Evolutionary conservation across 1,284 basidiomycete species (phyloP), one percentile per base, ranked within the genome.

Genomic region (Ustilago trichophora): DNA sequence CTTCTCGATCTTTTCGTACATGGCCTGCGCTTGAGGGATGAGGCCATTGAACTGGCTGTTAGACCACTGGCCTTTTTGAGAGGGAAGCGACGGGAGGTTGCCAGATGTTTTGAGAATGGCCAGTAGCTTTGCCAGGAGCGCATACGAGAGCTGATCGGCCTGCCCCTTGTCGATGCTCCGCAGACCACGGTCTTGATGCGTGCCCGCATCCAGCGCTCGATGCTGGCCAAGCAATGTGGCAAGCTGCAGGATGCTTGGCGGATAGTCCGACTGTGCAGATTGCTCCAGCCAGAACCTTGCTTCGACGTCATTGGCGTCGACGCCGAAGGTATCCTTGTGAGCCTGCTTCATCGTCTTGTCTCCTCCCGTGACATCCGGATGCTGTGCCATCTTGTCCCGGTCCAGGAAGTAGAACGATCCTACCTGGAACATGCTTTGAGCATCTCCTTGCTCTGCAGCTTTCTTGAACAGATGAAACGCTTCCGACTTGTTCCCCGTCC

Each of bases 261-360:
- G 64, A 33, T 67, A 67, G 42, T 67, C 64, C 32, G 45, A 56
- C 27, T 62, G 53, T 8, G 49, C 58, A 12, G 52, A 56, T 25
- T 59, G 58, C 32, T 64, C 71, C 15, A 77, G 66, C 73, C 73
- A 77, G 38, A 59, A 63, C 18, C 74, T 67, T 4, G 75, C 75
- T 19, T 53, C 52, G 12, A 56, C 24, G 33, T 77, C 73, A 35
- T 77, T 63, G 1, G 75, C 62, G 7, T 65, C 47, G 15, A 77
- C 60, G 10, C 75, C 75, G 44, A 68, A 73, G 13, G 50, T 56
- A 5, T 48, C 48, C 22, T 51, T 53, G 49, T 77, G 75, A 13
- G 52, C 52, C 35, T 65, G 45, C 45, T 73, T 68, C 44, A 64
- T 56, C 13, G 63, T 64, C 37, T 53, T 53, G 53, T 59, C 49